phyloP scores from a whole-genome alignment of 2,329 filamentous ascomycete species.

The Ophiobolus disseminans region DNA sequence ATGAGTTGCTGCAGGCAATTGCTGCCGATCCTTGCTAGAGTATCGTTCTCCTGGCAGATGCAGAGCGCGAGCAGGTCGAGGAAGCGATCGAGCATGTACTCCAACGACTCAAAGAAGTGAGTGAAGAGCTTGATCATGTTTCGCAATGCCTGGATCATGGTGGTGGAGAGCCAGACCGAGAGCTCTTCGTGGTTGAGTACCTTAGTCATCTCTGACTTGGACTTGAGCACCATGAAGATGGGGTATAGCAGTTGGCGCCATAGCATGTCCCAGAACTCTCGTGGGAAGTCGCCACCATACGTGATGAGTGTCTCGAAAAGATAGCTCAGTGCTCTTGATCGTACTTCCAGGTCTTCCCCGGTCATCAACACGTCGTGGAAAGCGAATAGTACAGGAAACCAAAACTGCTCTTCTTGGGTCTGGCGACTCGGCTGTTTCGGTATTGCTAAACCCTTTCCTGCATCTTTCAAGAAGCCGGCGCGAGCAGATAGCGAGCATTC shows the following conservation, averaged over 20 bases:
- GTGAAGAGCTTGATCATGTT: constrained; percentile 99
- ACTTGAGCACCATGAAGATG: constrained; percentile 97
- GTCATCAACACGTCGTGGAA: constrained; percentile 99
- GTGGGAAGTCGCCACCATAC: constrained; percentile 89
- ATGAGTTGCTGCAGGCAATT: constrained; percentile 98
- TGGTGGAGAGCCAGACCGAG: constrained; percentile 98
- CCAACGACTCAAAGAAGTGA: constrained; percentile 93
- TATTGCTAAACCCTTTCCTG: constrained; percentile 58
- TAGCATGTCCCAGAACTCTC: constrained; percentile 97
- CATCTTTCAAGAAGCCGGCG: constrained; percentile 58
- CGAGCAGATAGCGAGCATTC: constrained; percentile 88
- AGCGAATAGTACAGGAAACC: constrained; percentile 97
- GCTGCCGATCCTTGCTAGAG: constrained; percentile 95
- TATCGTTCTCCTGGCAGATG: constrained; percentile 99
- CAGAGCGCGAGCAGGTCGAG: constrained; percentile 91
- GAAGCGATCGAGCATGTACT: constrained; percentile 99
- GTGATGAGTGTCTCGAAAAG: constrained; percentile 92
- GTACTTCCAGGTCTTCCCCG: constrained; percentile 95
- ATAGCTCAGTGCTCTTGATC: constrained; percentile 87
- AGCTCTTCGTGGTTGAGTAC: constrained; percentile 95
- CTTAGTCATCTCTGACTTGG: constrained; percentile 94
- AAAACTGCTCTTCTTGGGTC: constrained; percentile 94
- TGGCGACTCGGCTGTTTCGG: constrained; percentile 75
- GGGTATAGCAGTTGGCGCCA: constrained; percentile 97
- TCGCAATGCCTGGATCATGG: constrained; percentile 96